A percentile compares a stretch with the other conserved stretches of the same genome.
These are phyloP conservation scores for Martensiomyces pterosporus DNA, from an alignment of 192 early-diverging fungal species.

Conservation along the genomic window DNA sequence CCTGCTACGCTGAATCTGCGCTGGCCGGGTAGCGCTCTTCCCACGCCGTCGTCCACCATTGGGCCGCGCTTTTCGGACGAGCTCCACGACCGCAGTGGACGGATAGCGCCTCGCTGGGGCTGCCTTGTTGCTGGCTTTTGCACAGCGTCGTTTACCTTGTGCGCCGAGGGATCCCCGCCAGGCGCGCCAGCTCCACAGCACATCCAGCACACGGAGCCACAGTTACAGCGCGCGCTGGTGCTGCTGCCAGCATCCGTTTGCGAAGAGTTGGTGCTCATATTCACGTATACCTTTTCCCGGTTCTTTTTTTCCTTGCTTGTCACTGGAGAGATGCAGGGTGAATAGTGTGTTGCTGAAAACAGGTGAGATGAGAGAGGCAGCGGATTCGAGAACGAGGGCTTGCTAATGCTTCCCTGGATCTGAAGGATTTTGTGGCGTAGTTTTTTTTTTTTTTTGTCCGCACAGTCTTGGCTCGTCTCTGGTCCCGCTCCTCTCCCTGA, in stretches of 20 bases:
- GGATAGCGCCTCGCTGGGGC: constrained; percentile 2
- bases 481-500: no score
- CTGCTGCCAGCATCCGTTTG: no score
- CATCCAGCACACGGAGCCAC: constrained; percentile 19
- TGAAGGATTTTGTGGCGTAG: no score
- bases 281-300: no score
- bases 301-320: no score
- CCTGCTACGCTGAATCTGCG: constrained; percentile 41
- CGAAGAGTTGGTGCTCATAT: constrained; percentile 5
- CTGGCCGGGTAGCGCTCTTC: constrained; percentile 1
- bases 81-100: constrained; percentile 46
- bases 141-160: constrained; percentile 1
- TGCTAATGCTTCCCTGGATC: no score
- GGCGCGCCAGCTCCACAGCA: constrained; percentile 5
- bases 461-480: no score
- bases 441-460: no score
- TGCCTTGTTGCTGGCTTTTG: background rate
- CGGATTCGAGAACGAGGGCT: no score
- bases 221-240: background rate
- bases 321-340: no score
- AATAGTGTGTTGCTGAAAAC: no score
- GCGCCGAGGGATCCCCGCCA: background rate
- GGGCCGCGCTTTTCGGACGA: constrained; percentile 38
- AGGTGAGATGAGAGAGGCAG: no score
- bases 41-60: constrained; percentile 12